These are phyloP conservation scores for Colletotrichum noveboracense DNA, from an alignment of 2,329 filamentous ascomycete genomes.

Conservation along the genomic window DNA sequence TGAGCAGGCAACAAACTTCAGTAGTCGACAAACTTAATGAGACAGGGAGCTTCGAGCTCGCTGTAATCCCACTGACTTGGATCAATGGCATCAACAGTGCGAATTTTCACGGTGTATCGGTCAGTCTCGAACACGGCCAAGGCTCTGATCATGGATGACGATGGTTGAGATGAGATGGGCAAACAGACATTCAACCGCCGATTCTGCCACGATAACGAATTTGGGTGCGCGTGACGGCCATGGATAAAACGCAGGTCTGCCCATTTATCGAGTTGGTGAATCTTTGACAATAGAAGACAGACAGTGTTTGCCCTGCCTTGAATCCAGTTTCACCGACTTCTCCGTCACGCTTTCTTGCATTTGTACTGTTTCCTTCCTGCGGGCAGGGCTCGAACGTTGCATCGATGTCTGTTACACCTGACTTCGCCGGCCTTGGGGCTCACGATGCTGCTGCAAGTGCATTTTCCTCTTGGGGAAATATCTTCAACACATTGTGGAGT, in stretches of 20 bases:
- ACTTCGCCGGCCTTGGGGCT: not conserved
- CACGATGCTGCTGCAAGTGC: not conserved
- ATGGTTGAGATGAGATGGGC: not conserved
- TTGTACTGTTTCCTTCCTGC: not conserved
- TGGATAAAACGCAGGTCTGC: conserved; percentile 3
- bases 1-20: not conserved
- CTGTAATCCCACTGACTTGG: not conserved
- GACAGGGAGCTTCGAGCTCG: not conserved
- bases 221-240: not conserved
- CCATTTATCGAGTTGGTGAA: not conserved
- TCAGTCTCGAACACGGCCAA: not conserved
- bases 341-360: not conserved
- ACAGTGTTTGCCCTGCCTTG: not conserved
- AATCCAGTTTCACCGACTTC: conserved; percentile 1
- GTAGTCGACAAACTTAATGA: not conserved
- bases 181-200: not conserved
- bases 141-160: not conserved
- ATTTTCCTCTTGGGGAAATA: not conserved
- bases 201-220: not conserved
- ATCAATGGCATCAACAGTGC: not conserved
- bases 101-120: not conserved
- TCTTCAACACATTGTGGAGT: conserved; percentile 4
- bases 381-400: not conserved
- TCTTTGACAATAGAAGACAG: not conserved
- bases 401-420: not conserved